Conservation (phyloP, 2,329 filamentous ascomycete species). For the Penicillium sp. region DNA sequence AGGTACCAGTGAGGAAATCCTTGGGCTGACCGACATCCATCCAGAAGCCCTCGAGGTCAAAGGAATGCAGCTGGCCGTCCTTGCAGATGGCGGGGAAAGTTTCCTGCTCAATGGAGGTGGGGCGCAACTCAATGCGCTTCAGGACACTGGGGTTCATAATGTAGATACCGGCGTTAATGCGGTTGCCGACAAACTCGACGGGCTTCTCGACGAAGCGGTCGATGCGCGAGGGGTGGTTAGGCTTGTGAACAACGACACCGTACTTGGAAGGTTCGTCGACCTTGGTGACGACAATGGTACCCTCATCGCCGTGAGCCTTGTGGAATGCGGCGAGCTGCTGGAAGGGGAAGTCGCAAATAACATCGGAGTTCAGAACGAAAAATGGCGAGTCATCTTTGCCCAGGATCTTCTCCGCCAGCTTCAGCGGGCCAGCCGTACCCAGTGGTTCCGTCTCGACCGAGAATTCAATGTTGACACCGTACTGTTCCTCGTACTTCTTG, state of each 20-base stretch:
- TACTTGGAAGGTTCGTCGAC: slow-evolving; percentile 99
- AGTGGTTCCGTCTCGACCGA: slow-evolving; percentile 94
- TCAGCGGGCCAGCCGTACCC: slow-evolving; percentile 89
- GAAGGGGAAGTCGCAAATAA: slow-evolving; percentile 98
- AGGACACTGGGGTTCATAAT: slow-evolving; percentile 92
- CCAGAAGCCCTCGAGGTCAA: slow-evolving; percentile 96
- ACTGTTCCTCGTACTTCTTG: slow-evolving; percentile 89
- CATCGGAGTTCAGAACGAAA: slow-evolving; percentile 97
- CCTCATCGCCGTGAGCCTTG: slow-evolving; percentile 86
- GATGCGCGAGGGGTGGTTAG: slow-evolving; percentile 81
- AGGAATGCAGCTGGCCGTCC: slow-evolving; percentile 88
- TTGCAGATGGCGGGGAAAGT: slow-evolving; percentile 91
- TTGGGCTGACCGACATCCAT: slow-evolving; percentile 99
- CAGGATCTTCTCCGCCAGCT: slow-evolving; percentile 87
- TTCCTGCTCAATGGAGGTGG: slow-evolving; percentile 97
- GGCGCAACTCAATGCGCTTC: slow-evolving; percentile 86
- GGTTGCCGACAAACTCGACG: slow-evolving; percentile 96
- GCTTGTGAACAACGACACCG: slow-evolving; percentile 96
- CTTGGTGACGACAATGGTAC: slow-evolving; percentile 97
- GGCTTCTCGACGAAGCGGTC: slow-evolving; percentile 99
- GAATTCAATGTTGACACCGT: slow-evolving; percentile 93
- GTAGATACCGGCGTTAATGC: slow-evolving; percentile 98
- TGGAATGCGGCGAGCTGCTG: slow-evolving; percentile 85
- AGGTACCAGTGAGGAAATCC: slow-evolving; percentile 94
- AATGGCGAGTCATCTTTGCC: slow-evolving; percentile 91